phyloP scores from a whole-genome alignment of 441 rosid genomes.

The Gossypium davidsonii region DNA sequence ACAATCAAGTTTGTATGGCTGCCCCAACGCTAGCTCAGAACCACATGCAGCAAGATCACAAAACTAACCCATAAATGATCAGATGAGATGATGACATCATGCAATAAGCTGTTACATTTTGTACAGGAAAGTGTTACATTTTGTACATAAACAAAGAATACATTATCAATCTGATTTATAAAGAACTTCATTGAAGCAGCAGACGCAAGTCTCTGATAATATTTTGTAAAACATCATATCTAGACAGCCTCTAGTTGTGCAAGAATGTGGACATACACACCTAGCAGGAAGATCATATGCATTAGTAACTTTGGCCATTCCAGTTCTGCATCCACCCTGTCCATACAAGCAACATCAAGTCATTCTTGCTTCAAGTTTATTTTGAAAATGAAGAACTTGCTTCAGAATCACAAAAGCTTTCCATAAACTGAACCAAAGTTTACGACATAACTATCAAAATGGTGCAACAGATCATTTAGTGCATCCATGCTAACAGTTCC shows the following conservation, averaged over 20 bases:
- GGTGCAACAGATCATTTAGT: not conserved
- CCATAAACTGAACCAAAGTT: not conserved
- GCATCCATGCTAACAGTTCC: not conserved
- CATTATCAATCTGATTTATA: not conserved
- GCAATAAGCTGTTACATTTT: not conserved
- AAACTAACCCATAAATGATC: slow-evolving; percentile 1
- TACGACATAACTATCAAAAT: not conserved
- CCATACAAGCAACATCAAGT: slow-evolving; percentile 20
- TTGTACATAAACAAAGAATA: not conserved
- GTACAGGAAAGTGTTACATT: not conserved
- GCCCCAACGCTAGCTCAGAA: not conserved
- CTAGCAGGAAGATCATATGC: slow-evolving; percentile 97
- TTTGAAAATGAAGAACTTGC: slow-evolving; percentile 12
- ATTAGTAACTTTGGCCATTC: slow-evolving; percentile 92
- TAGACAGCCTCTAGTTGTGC: not conserved
- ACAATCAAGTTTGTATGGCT: not conserved
- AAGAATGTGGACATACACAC: slow-evolving; percentile 31
- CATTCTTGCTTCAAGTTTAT: slow-evolving; percentile 11
- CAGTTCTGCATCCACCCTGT: slow-evolving; percentile 97
- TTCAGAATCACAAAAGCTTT: not conserved
- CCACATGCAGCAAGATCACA: not conserved
- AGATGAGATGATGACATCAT: not conserved
- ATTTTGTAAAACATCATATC: not conserved
- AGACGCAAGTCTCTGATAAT: not conserved
- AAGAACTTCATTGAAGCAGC: not conserved